Evolutionary conservation across 129 eudicot species (phyloP).

Genomic region (Sambucus nigra): DNA sequence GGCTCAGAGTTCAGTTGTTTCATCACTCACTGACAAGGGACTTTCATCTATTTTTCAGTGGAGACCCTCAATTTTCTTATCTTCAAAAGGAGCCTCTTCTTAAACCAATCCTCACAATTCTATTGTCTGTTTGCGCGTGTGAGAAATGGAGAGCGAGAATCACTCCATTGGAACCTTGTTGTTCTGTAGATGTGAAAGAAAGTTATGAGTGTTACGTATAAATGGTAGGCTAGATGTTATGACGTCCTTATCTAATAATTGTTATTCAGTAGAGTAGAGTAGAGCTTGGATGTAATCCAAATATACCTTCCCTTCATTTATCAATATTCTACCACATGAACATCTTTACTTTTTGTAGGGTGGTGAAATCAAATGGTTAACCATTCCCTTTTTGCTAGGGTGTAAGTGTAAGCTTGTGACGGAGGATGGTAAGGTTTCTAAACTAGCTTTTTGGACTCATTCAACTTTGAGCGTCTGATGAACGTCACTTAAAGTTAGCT

Average conservation of each 20-base stretch:
- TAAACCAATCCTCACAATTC: too few species aligned
- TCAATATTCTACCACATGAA: neutral
- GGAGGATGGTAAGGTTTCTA: too few species aligned
- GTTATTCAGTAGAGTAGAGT: neutral
- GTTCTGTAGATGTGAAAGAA: too few species aligned
- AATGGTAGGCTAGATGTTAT: neutral
- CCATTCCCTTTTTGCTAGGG: neutral
- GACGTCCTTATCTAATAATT: neutral
- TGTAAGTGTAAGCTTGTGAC: too few species aligned
- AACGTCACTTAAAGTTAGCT: too few species aligned
- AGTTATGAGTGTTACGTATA: too few species aligned
- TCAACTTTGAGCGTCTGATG: too few species aligned
- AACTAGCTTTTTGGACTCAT: too few species aligned
- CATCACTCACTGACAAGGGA: conserved; percentile 46
- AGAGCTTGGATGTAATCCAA: neutral
- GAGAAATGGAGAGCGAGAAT: neutral
- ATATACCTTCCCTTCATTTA: neutral
- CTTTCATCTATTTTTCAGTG: conserved; percentile 44
- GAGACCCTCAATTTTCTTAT: conserved; percentile 48
- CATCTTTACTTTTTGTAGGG: neutral
- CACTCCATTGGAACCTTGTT: neutral
- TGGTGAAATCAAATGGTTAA: neutral
- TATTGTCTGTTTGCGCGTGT: neutral
- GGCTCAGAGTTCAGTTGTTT: conserved; percentile 51
- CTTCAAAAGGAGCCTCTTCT: conserved; percentile 36